Evolutionary conservation across 495 filamentous ascomycete species (phyloP).

Genomic region (Talaromyces nanjingensis): DNA sequence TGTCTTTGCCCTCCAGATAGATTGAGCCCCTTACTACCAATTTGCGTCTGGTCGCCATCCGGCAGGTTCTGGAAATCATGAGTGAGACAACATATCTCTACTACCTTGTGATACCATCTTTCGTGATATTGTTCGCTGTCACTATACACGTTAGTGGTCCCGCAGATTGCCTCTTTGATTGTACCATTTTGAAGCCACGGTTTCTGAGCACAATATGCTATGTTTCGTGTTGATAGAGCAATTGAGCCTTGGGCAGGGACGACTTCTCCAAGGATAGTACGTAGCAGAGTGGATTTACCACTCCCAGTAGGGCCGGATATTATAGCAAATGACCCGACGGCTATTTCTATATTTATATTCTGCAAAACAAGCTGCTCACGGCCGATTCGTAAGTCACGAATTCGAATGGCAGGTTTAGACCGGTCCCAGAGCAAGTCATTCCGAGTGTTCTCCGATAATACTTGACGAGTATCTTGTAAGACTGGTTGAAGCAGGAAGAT

Average conservation of each 20-base stretch:
- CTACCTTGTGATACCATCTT: conserved; percentile 37
- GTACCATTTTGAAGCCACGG: conserved; percentile 36
- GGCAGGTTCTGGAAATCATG: conserved; percentile 38
- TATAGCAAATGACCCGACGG: conserved; percentile 21
- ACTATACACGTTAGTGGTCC: conserved; percentile 17
- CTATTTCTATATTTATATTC: neutral
- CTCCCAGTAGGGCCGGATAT: conserved; percentile 40
- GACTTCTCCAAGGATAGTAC: conserved; percentile 42
- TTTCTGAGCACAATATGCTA: conserved; percentile 33
- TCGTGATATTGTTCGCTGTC: conserved; percentile 16
- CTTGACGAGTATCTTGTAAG: conserved; percentile 8
- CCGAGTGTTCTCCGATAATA: neutral
- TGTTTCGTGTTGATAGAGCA: conserved; percentile 12
- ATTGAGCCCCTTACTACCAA: conserved; percentile 46
- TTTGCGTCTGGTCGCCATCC: conserved; percentile 35
- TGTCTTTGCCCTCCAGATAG: conserved; percentile 51
- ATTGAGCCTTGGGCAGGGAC: conserved; percentile 20
- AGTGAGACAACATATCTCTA: conserved; percentile 39
- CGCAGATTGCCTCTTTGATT: conserved; percentile 29
- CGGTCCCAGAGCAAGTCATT: neutral
- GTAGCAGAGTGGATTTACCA: conserved; percentile 43
- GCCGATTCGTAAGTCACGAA: neutral
- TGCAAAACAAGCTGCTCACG: neutral
- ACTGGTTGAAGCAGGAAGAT: conserved; percentile 24
- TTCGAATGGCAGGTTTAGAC: neutral